Conservation (phyloP, 441 rosid genomes). For the Capsella rubella region DNA sequence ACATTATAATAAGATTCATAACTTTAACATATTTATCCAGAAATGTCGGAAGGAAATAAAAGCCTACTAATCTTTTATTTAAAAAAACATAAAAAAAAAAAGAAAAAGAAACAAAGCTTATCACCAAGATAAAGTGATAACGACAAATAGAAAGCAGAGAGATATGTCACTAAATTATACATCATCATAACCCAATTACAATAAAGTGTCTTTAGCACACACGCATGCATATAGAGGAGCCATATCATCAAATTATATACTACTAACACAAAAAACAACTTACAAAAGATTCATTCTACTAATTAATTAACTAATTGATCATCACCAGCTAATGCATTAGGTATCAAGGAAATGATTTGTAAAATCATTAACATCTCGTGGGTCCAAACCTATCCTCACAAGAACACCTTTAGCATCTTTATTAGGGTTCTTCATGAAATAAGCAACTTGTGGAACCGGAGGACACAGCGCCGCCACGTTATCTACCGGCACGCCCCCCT, state of each 20-base stretch:
- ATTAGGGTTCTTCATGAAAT: constrained; percentile 65
- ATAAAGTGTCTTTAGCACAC: constrained; percentile 35
- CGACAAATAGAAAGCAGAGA: constrained; percentile 35
- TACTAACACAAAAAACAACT: constrained; percentile 17
- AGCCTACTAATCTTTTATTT: no score
- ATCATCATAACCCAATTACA: constrained; percentile 41
- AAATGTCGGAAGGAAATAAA: constrained; percentile 22
- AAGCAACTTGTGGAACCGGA: constrained; percentile 73
- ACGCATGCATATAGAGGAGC: constrained; percentile 42
- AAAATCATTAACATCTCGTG: constrained; percentile 48
- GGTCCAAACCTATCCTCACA: constrained; percentile 65
- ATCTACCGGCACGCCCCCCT: constrained; percentile 51
- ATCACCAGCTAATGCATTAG: constrained; percentile 17
- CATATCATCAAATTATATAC: constrained; percentile 25
- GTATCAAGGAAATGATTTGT: constrained; percentile 47
- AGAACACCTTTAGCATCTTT: constrained; percentile 52
- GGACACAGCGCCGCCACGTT: constrained; percentile 59
- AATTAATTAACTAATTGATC: constrained; percentile 34
- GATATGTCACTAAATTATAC: constrained; percentile 30
- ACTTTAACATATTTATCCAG: constrained; percentile 15
- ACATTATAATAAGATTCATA: background rate
- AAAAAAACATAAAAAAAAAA: no score
- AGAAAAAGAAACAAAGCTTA: background rate
- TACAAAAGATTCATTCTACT: constrained; percentile 7
- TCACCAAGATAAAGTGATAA: constrained; percentile 28